Evolutionary conservation across 2,329 filamentous ascomycete genomes (phyloP).

Genomic region (Hirsutella thompsonii): DNA sequence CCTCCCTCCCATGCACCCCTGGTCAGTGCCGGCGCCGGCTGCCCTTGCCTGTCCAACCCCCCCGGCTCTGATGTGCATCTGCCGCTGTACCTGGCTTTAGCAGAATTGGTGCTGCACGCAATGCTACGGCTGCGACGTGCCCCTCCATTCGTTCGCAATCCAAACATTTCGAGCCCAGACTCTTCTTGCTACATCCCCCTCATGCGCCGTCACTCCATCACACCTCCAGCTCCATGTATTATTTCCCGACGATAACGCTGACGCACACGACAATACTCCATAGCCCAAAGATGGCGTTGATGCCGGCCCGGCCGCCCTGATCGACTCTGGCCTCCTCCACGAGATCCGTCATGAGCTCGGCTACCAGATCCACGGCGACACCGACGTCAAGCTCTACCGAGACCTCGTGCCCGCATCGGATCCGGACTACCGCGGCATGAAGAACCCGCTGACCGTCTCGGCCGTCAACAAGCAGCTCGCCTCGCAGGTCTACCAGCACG

Average conservation of each 20-base stretch:
- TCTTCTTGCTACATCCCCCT: no score
- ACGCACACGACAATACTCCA: background rate
- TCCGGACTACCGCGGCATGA: slow-evolving; percentile 81
- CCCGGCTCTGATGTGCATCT: no score
- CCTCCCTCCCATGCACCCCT: background rate
- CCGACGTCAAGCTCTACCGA: slow-evolving; percentile 68
- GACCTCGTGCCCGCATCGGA: slow-evolving; percentile 60
- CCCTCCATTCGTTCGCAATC: background rate
- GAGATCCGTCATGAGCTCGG: slow-evolving; percentile 77
- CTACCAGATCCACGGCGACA: slow-evolving; percentile 78
- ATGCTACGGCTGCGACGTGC: background rate
- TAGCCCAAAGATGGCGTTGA: slow-evolving; percentile 88
- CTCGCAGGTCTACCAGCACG: slow-evolving; percentile 78
- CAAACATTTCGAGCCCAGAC: no score
- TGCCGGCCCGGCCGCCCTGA: slow-evolving; percentile 76
- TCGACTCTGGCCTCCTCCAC: slow-evolving; percentile 73
- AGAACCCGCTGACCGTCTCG: slow-evolving; percentile 77
- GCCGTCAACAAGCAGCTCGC: slow-evolving; percentile 71
- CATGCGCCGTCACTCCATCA: no score
- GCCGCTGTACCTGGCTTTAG: no score
- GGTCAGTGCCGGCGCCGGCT: background rate
- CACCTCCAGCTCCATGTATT: no score
- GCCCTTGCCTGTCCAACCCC: background rate
- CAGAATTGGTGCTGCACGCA: no score
- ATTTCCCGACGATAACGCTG: no score